Conservation (phyloP, 1,284 basidiomycete genomes). For the Puccinia hordei region DNA sequence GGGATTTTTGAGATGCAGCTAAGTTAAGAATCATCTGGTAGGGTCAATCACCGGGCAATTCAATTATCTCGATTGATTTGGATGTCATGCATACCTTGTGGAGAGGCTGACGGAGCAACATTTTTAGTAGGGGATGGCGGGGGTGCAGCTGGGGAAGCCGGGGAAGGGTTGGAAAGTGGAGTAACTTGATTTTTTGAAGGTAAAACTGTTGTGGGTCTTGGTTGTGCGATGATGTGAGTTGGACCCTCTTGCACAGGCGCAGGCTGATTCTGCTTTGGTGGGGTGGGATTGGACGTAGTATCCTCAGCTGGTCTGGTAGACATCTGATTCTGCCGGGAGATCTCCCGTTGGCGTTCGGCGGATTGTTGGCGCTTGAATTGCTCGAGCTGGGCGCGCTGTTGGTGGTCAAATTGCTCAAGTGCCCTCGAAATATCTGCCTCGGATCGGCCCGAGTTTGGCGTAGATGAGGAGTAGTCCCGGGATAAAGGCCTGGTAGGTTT, state of each 20-base stretch:
- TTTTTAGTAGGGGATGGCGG: not conserved
- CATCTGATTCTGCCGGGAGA: constrained; percentile 18
- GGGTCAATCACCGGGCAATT: not conserved
- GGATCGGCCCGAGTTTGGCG: not conserved
- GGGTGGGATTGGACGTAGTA: not conserved
- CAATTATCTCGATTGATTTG: not conserved
- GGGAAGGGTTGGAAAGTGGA: not conserved
- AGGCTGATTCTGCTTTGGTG: not conserved
- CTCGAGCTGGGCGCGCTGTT: constrained; percentile 7
- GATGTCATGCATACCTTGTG: constrained; percentile 2
- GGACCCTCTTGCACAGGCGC: not conserved
- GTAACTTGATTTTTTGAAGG: not conserved
- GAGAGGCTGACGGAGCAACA: not conserved
- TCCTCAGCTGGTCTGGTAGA: not conserved
- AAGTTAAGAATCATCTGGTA: not conserved
- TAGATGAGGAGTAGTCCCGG: not conserved
- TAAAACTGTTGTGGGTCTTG: not conserved
- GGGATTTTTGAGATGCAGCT: not conserved
- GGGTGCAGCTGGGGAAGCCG: not conserved
- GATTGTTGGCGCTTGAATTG: constrained; percentile 10
- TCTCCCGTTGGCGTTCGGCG: not conserved
- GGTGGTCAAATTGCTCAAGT: constrained; percentile 15
- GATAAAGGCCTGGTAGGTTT: not conserved
- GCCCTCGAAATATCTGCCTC: not conserved
- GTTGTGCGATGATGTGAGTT: constrained; percentile 19